These are phyloP conservation scores for Nicotiana tabacum DNA, from an alignment of 257 asterid genomes.

Conservation along the genomic window DNA sequence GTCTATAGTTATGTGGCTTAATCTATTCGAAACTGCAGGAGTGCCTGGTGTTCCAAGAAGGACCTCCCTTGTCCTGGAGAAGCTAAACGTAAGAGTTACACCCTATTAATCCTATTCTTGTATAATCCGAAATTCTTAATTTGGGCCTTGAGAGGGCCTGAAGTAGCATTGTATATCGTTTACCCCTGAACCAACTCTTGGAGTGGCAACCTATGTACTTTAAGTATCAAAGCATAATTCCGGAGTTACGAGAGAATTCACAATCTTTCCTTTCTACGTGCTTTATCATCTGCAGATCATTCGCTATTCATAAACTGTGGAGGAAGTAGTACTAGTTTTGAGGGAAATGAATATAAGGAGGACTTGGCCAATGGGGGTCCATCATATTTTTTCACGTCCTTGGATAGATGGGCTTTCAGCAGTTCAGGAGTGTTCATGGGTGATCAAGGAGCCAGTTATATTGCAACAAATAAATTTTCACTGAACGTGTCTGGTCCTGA, in stretches of 20 bases:
- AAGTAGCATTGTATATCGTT: neutral
- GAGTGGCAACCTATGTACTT: neutral
- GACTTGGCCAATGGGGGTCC: constrained; percentile 47
- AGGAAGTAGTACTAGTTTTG: constrained; percentile 37
- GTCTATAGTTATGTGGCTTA: constrained; percentile 9
- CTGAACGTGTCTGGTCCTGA: constrained; percentile 26
- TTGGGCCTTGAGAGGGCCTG: neutral
- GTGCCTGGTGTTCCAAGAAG: constrained; percentile 63
- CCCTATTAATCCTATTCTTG: neutral
- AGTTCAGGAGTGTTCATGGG: constrained; percentile 57
- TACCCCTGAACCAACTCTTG: neutral
- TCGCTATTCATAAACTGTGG: constrained; percentile 79
- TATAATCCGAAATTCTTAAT: neutral
- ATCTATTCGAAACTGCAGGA: constrained; percentile 23
- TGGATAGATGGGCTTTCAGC: constrained; percentile 72
- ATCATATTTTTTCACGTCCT: constrained; percentile 37
- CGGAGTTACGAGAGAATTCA: neutral
- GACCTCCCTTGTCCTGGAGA: constrained; percentile 58
- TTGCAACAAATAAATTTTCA: constrained; percentile 24
- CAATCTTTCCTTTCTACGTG: neutral
- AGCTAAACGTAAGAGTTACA: constrained; percentile 36
- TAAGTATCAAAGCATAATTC: neutral
- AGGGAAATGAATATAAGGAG: constrained; percentile 55
- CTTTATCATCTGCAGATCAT: constrained; percentile 40
- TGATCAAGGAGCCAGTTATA: neutral